These are phyloP conservation scores for Lignosus rhinocerotis DNA, from an alignment of 1,284 basidiomycete species.

Conservation along the genomic window DNA sequence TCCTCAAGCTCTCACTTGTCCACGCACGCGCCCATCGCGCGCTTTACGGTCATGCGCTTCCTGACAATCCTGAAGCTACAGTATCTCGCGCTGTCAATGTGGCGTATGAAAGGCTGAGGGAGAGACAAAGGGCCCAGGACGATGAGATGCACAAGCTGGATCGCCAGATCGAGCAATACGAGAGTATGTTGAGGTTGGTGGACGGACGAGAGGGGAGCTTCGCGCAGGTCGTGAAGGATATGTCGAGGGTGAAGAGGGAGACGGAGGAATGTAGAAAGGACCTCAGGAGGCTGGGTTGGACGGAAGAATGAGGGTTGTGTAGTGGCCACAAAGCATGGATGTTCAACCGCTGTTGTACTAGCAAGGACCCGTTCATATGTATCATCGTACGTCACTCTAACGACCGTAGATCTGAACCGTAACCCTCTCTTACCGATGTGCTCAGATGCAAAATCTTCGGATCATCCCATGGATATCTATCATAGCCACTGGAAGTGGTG, in stretches of 20 bases:
- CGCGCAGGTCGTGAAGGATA: constrained; percentile 49
- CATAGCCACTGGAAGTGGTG: too few relatives aligned
- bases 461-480: too few relatives aligned
- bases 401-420: too few relatives aligned
- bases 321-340: too few relatives aligned
- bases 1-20: constrained; percentile 49
- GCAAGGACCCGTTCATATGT: too few relatives aligned
- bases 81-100: constrained; percentile 38
- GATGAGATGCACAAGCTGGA: constrained; percentile 42
- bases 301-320: constrained; percentile 36
- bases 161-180: constrained; percentile 43
- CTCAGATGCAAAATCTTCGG: too few relatives aligned
- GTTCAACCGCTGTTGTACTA: too few relatives aligned
- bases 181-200: constrained; percentile 40
- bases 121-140: constrained; percentile 38
- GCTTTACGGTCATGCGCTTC: constrained; percentile 39
- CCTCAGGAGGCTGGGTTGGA: constrained; percentile 50
- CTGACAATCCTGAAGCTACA: constrained; percentile 21
- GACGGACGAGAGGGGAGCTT: constrained; percentile 43
- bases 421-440: too few relatives aligned
- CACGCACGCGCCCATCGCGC: constrained; percentile 39
- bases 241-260: constrained; percentile 46
- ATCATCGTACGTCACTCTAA: too few relatives aligned
- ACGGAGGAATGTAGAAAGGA: constrained; percentile 50
- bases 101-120: constrained; percentile 36